Base-by-base conservation (phyloP, 2,329 filamentous ascomycete species). In the Daldinia sp. region DNA sequence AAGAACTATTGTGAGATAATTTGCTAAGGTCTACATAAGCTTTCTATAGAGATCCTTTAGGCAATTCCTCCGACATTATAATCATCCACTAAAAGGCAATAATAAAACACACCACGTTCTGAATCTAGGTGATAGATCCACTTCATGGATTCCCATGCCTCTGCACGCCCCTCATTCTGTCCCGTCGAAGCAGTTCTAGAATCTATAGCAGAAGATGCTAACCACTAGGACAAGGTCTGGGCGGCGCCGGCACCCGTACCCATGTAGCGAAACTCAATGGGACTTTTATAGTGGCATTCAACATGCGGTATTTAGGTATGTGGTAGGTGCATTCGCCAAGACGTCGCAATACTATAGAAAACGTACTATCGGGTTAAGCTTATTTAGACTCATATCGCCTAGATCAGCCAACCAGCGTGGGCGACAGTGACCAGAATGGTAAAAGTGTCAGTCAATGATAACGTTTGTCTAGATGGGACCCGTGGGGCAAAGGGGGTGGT, bases 391-490 rank as follows among this genome's bases (percentile, higher is more conserved):
- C 11, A 13, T 21, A 25, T 43, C 39, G 39, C 6, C 39, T 27
- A 7, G 39, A 13, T 27, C 41, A 61, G 39, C 58, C 58, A 61
- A 61, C 48, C 53, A 50, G 53, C 47, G 10, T 11, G 23, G 32
- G 19, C 58, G 37, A 37, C 11, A 11, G 10, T 17, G 39, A 52
- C 58, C 25, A 34, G 48, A 61, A 58, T 32, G 58, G 52, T 11
- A 52, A 61, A 48, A 52, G 2, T 25, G n/a, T 19, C 25, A 15
- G 27, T 39, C 9, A 15, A 17, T 15, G 21, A 21, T 23, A 7
- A 43, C 21, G 10, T 45, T 45, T 15, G 39, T 27, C 39, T 7
- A 11, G 6, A 25, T 27, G 19, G 19, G 39, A 13, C 4, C 21
- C 21, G 21, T 15, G 39, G 39, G 39, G 39, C 21, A 27, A 45